Base-by-base conservation (phyloP, 495 filamentous ascomycete species). In the Lepraria neglecta region DNA sequence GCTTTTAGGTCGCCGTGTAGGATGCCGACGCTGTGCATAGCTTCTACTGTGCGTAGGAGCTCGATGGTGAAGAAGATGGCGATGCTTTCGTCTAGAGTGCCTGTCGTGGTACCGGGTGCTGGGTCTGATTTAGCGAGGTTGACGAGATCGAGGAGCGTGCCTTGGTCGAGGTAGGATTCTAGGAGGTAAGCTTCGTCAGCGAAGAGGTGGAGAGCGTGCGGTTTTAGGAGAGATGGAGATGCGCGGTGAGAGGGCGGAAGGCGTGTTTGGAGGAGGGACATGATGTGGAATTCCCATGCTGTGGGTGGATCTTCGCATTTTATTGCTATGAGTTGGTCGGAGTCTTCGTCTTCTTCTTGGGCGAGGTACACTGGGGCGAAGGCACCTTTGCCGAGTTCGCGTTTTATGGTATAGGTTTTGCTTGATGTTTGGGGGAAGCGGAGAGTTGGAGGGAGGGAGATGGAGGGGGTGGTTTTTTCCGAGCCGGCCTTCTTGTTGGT, bases 281-380 rank as follows among this genome's bases (percentile, higher is more conserved):
- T 92, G 74, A 98, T 95, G 72, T 96, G 88, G 71, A 97, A 98
- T 69, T 98, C 94, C 94, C 95, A 98, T 1, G 89, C 75, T 15
- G 83, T 86, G 0, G 92, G 90, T 4, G 92, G 91, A 53, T 87
- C 83, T 71, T 98, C 94, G 80, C 95, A 87, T 72, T 98, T 98
- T 64, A 98, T 76, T 1, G 94, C 94, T 72, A 96, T 90, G 21
- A 92, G 81, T 53, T 82, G 81, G 42, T 76, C 67, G 3, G 78
- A 73, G 28, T 79, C 78, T 4, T 79, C 76, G 14, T 70, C 68
- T 24, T 69, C 66, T 44, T 79, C 76, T 91, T 68, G 96, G 87
- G 88, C 85, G 3, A 97, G 80, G 71, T 97, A 97, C 7, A 98
- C 95, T 0, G 94, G 91, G 7, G 91, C 94, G 72, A 91, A 97